Evolutionary conservation across 2,329 filamentous ascomycete genomes (phyloP).

Genomic region (Epichloe sibirici): DNA sequence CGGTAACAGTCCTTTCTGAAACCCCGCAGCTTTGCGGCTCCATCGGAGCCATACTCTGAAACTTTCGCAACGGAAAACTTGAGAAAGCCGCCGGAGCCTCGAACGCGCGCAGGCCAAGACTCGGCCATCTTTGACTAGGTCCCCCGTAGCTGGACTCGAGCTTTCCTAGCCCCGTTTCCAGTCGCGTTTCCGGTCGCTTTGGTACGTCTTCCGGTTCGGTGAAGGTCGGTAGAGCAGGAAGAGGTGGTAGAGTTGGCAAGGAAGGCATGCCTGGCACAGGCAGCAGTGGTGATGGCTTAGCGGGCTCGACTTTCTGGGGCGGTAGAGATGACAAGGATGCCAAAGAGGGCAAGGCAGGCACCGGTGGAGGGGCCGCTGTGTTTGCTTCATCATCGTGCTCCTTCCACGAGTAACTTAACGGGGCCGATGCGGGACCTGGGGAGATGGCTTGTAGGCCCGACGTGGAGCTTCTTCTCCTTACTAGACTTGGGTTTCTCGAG

Average conservation of each 20-base stretch:
- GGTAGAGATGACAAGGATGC: background rate
- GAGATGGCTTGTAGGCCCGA: constrained; percentile 38
- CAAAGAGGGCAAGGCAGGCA: background rate
- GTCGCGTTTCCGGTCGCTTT: constrained; percentile 25
- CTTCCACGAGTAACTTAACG: constrained; percentile 49
- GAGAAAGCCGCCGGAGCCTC: constrained; percentile 10
- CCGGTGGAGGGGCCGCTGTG: background rate
- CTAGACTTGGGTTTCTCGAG: constrained; percentile 31
- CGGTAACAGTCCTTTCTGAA: constrained; percentile 23
- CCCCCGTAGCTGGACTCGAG: constrained; percentile 6
- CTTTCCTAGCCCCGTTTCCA: constrained; percentile 21
- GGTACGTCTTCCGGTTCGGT: constrained; percentile 7
- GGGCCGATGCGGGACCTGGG: constrained; percentile 55
- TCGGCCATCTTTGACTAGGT: constrained; percentile 16
- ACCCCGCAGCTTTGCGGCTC: constrained; percentile 10
- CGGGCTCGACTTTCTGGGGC: background rate
- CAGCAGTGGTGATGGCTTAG: background rate
- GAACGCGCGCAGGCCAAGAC: constrained; percentile 21
- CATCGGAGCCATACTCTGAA: constrained; percentile 2
- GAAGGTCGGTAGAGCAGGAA: constrained; percentile 4
- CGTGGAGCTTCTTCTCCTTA: constrained; percentile 42
- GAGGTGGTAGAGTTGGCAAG: background rate
- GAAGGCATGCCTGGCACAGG: background rate
- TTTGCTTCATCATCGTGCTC: constrained; percentile 25
- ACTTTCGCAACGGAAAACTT: constrained; percentile 4